Conservation (phyloP, 257 asterid species). For the Nemophila menziesii region DNA sequence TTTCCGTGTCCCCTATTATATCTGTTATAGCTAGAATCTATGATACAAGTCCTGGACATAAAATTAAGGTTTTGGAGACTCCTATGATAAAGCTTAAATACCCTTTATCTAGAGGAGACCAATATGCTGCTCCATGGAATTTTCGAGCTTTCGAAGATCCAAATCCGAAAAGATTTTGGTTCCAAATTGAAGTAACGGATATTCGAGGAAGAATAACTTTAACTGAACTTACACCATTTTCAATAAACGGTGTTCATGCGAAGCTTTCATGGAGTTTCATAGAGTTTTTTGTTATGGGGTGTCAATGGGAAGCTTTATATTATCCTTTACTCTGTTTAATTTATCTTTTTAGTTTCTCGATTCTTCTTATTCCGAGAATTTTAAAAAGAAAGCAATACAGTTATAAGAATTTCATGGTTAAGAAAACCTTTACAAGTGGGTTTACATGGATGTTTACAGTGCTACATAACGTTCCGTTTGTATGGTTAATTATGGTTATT, state of each 20-base stretch:
- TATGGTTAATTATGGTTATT: constrained; percentile 34
- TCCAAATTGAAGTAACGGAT: constrained; percentile 72
- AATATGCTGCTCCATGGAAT: constrained; percentile 67
- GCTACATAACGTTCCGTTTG: constrained; percentile 30
- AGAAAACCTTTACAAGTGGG: constrained; percentile 31
- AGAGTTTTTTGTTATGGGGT: constrained; percentile 89
- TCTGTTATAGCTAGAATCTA: constrained; percentile 72
- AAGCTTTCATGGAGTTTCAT: constrained; percentile 58
- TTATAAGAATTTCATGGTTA: constrained; percentile 30
- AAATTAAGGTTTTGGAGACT: constrained; percentile 45
- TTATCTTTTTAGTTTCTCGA: constrained; percentile 29
- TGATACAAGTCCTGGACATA: constrained; percentile 54
- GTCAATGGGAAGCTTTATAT: constrained; percentile 80
- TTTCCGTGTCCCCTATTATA: constrained; percentile 55
- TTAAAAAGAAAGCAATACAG: constrained; percentile 36
- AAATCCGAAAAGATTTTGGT: constrained; percentile 57
- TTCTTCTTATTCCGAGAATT: constrained; percentile 47
- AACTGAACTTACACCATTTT: constrained; percentile 71
- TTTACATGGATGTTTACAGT: constrained; percentile 48
- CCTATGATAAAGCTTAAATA: constrained; percentile 39
- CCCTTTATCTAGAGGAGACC: constrained; percentile 39
- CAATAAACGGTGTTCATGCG: constrained; percentile 49
- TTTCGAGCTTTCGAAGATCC: constrained; percentile 71
- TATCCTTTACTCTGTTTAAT: constrained; percentile 52
- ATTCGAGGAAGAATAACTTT: constrained; percentile 38